phyloP scores from a whole-genome alignment of 2,329 filamentous ascomycete species.

The Stenocarpella maydis region DNA sequence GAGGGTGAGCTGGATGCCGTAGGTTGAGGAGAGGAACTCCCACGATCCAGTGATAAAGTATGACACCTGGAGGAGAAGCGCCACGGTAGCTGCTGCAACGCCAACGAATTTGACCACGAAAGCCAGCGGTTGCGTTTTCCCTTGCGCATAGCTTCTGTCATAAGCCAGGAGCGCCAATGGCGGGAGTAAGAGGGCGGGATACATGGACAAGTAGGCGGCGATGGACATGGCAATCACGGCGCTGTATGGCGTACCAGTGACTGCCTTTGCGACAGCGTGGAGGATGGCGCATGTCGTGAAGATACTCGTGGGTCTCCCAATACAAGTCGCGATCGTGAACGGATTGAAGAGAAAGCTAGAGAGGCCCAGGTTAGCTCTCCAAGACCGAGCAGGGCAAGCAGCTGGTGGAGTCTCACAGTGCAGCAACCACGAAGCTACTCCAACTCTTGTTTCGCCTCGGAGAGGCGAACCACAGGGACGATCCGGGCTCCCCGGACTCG shows the following conservation, averaged over 20 bases:
- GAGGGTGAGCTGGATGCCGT: slow-evolving; percentile 89
- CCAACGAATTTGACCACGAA: slow-evolving; percentile 65
- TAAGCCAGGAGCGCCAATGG: slow-evolving; percentile 84
- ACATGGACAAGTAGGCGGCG: slow-evolving; percentile 90
- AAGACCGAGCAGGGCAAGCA: background rate
- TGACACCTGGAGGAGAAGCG: slow-evolving; percentile 74
- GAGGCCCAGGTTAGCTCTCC: slow-evolving; percentile 26
- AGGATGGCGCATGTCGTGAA: slow-evolving; percentile 91
- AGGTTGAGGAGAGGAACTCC: slow-evolving; percentile 89
- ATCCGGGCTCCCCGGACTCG: slow-evolving; percentile 78
- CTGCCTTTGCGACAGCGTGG: slow-evolving; percentile 81
- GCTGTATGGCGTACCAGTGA: slow-evolving; percentile 74
- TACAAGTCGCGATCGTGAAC: slow-evolving; percentile 88
- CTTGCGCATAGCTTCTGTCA: slow-evolving; percentile 57
- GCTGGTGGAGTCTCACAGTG: slow-evolving; percentile 66
- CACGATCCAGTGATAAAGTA: slow-evolving; percentile 80
- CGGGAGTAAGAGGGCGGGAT: slow-evolving; percentile 85
- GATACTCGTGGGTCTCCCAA: slow-evolving; percentile 86
- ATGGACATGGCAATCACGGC: slow-evolving; percentile 87
- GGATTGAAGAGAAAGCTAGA: slow-evolving; percentile 90
- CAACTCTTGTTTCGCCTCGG: slow-evolving; percentile 78
- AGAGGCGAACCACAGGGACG: slow-evolving; percentile 80
- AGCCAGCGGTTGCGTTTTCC: slow-evolving; percentile 42
- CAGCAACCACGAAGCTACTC: slow-evolving; percentile 78
- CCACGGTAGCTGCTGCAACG: slow-evolving; percentile 63